Conservation (phyloP, 202 grass and related monocot species). For the Musa balbisiana region DNA sequence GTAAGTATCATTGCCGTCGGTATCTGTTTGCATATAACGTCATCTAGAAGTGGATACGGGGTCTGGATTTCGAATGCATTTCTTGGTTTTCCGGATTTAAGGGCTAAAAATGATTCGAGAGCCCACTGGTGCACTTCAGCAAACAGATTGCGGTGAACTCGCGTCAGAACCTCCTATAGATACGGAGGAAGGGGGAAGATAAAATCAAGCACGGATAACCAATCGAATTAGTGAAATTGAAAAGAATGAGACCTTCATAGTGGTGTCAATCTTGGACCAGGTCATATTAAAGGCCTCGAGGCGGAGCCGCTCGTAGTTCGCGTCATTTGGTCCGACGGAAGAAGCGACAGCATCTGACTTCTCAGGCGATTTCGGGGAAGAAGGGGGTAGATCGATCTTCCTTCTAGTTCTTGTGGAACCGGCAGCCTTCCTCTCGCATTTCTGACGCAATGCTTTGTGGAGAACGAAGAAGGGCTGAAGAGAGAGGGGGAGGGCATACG, state of each 20-base stretch:
- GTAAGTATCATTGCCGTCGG: slow-evolving; percentile 65
- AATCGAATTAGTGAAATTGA: not conserved
- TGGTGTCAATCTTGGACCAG: slow-evolving; percentile 76
- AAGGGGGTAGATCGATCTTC: slow-evolving; percentile 29
- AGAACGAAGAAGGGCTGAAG: slow-evolving; percentile 73
- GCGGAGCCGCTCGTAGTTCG: slow-evolving; percentile 40
- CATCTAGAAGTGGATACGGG: slow-evolving; percentile 52
- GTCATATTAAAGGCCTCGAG: slow-evolving; percentile 55
- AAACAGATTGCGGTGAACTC: slow-evolving; percentile 70
- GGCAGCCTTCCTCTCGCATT: slow-evolving; percentile 20
- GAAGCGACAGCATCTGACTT: slow-evolving; percentile 20
- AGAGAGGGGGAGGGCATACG: not conserved
- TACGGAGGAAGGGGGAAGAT: not conserved
- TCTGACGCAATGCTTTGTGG: slow-evolving; percentile 33
- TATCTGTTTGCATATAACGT: slow-evolving; percentile 58
- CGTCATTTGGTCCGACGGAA: slow-evolving; percentile 5
- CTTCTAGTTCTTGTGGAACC: slow-evolving; percentile 32
- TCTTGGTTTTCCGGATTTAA: slow-evolving; percentile 24
- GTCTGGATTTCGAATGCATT: slow-evolving; percentile 38
- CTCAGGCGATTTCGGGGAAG: slow-evolving; percentile 41
- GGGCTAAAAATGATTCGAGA: slow-evolving; percentile 42
- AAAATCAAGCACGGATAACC: no score
- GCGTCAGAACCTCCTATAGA: slow-evolving; percentile 51
- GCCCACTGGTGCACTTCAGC: slow-evolving; percentile 70
- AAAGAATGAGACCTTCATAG: slow-evolving; percentile 44